Base-by-base conservation (phyloP, 306 rosid genomes). In the Gastrolobium villosum region DNA sequence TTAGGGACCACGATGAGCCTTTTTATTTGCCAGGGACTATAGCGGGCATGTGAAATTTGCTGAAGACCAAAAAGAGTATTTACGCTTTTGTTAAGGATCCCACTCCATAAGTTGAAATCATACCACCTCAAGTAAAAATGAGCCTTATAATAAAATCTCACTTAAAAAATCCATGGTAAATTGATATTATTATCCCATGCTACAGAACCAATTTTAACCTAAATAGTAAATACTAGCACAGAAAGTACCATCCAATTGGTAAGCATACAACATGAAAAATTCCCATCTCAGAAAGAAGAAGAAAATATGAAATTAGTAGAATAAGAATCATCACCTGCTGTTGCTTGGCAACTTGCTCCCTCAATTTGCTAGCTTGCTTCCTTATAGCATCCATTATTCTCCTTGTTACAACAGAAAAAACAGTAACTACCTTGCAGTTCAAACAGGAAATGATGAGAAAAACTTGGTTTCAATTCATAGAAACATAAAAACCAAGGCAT, bases 281-380 rank as follows among this genome's bases (percentile, higher is more conserved):
- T 45, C 26, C 14, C 54, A 54, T 32, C 49, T 13, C 35, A 28
- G 2, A 36, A 3, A 59, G 30, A 67, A 39, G 11, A 40, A 30
- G 34, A 36, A 45, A 43, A 34, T 40, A 69, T 13, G 64, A 43
- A 54, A 40, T 10, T 6, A 45, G 3, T 10, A 30, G 63, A 61
- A 34, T 7, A 75, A 10, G 68, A 43, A 72, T 45, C 32, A 72
- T 64, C 49, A 94, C 98, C 96, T 92, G 98, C 49, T 94, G 98
- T 74, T 94, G 98, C 79, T 65, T 90, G 3, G 97, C 97, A 73
- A 94, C 98, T 84, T 92, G 97, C 75, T 94, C 97, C 65, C 97
- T 89, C 41, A 92, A 87, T 83, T 87, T 94, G 83, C 85, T 89
- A 62, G 98, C 98, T 82, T 94, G 98, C 87, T 89, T 94, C 71